A percentile compares a stretch with the other conserved stretches of the same genome.
phyloP scores from a whole-genome alignment of 2,329 filamentous ascomycete genomes.

The Neofusicoccum umdonicola region DNA sequence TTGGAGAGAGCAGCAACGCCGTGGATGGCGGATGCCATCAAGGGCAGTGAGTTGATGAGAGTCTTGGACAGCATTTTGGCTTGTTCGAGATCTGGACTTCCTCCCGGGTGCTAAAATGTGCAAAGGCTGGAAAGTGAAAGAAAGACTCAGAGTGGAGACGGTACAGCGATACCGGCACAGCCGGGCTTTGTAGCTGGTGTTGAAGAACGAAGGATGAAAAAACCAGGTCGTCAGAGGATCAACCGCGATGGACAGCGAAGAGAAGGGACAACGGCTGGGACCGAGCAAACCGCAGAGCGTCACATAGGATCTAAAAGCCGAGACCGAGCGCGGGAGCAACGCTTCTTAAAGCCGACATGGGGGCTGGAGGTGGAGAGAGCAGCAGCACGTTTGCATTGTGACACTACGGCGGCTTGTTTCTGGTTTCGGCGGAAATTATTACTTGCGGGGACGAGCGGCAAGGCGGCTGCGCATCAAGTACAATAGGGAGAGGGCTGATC shows the following conservation, averaged over 20 bases:
- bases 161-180: not conserved
- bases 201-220: not conserved
- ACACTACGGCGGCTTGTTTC: not conserved
- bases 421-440: not conserved
- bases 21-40: slow-evolving; percentile 2
- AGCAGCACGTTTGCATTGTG: not conserved
- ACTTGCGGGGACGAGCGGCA: not conserved
- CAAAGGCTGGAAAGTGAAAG: too few species aligned
- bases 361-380: too few species aligned
- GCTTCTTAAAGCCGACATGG: not conserved
- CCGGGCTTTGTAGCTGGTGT: not conserved
- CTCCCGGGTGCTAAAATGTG: not conserved
- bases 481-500: not conserved
- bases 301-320: not conserved
- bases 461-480: not conserved
- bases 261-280: not conserved
- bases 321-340: not conserved
- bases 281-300: not conserved
- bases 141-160: too few species aligned
- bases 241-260: not conserved
- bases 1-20: slow-evolving; percentile 6
- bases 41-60: not conserved
- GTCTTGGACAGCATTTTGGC: not conserved
- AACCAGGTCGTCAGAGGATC: not conserved
- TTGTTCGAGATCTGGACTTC: not conserved